Evolutionary conservation across 78 protist species (phyloP).

Genomic region (Dictyostelium discoideum): DNA sequence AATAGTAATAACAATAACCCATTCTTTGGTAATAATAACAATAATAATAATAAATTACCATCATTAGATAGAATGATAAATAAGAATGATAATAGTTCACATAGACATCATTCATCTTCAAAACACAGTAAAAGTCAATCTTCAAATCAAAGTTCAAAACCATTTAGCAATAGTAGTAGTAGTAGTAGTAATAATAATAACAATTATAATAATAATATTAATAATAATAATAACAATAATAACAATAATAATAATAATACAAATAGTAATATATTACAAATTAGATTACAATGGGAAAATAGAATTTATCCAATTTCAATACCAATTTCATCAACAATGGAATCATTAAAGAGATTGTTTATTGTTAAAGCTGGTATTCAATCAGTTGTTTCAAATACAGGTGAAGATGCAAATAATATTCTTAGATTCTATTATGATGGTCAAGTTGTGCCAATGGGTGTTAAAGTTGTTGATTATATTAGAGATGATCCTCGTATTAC

Average conservation of each 20-base stretch:
- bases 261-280: not conserved
- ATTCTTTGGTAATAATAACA: not conserved
- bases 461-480: not conserved
- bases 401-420: constrained; percentile 15
- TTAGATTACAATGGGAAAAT: constrained; percentile 15
- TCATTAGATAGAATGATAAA: not conserved
- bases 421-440: constrained; percentile 29
- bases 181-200: no score
- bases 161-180: not conserved
- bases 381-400: not conserved
- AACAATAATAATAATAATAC: constrained; percentile 3
- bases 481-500: constrained; percentile 8
- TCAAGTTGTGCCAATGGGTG: not conserved
- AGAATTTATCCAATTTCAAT: constrained; percentile 1
- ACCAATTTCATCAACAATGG: constrained; percentile 9
- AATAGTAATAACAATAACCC: not conserved
- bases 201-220: no score
- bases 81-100: not conserved
- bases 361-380: constrained; percentile 14
- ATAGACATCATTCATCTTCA: not conserved
- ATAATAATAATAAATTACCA: constrained; percentile 15
- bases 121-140: not conserved
- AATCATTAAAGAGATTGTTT: constrained; percentile 31
- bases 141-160: not conserved
- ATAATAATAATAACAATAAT: not conserved